Conservation (phyloP, 1,284 basidiomycete species). For the Sporisorium sorghi region DNA sequence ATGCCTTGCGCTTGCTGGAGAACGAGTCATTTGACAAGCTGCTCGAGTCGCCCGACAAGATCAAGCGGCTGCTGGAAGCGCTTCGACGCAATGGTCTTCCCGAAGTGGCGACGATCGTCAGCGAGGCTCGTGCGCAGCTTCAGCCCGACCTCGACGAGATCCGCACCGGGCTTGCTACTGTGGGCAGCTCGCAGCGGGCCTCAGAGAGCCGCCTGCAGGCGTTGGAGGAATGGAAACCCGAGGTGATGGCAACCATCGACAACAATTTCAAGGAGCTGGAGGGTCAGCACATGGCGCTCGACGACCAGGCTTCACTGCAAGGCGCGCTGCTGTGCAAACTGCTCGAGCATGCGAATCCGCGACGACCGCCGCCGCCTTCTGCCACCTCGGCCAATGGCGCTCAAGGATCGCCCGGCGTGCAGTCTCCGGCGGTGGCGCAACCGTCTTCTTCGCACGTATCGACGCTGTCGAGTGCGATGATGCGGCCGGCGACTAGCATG, state of each 20-base stretch:
- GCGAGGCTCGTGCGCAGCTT: slow-evolving; percentile 1
- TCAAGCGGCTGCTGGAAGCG: slow-evolving; percentile 14
- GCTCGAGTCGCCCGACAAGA: slow-evolving; percentile 19
- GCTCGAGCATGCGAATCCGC: slow-evolving; percentile 39
- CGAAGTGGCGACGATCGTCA: background rate
- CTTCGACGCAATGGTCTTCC: slow-evolving; percentile 14
- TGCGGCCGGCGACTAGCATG: slow-evolving; percentile 11
- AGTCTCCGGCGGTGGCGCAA: slow-evolving; percentile 5
- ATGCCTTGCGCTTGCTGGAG: background rate
- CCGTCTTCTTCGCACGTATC: slow-evolving; percentile 1
- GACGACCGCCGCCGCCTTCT: slow-evolving; percentile 5
- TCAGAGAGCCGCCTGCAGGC: slow-evolving; percentile 9
- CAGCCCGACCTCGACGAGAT: background rate
- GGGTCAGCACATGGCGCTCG: slow-evolving; percentile 23
- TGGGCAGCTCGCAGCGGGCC: slow-evolving; percentile 9
- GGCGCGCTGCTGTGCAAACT: slow-evolving; percentile 44
- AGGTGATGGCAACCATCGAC: slow-evolving; percentile 5
- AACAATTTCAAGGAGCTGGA: slow-evolving; percentile 10
- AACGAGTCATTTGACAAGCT: background rate
- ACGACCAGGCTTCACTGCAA: slow-evolving; percentile 43
- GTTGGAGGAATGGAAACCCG: slow-evolving; percentile 7
- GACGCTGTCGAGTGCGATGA: background rate
- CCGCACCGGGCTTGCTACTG: background rate
- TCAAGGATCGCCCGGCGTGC: background rate
- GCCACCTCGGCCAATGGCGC: background rate